Conservation (phyloP, 2,329 filamentous ascomycete genomes). For the Hypoxylon sp. region DNA sequence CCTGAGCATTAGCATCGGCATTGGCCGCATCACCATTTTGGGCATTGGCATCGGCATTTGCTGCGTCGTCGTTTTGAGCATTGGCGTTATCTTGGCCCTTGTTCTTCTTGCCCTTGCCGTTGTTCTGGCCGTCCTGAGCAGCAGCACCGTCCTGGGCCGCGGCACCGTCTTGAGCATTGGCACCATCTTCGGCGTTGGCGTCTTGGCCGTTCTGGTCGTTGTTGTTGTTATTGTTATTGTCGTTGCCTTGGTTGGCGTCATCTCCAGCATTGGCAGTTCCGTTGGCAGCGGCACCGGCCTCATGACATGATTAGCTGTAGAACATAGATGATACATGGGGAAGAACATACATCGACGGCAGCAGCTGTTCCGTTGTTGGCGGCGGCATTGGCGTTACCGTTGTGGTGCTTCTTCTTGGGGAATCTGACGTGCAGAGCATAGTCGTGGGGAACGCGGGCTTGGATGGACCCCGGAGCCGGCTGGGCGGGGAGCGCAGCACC, state of each 20-base stretch:
- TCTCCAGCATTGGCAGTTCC: constrained; percentile 29
- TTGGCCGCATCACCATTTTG: constrained; percentile 4
- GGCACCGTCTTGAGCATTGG: neutral
- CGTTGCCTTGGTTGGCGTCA: constrained; percentile 29
- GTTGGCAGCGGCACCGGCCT: constrained; percentile 39
- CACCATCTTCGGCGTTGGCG: neutral
- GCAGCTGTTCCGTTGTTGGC: constrained; percentile 30
- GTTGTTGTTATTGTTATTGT: constrained; percentile 1
- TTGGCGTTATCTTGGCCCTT: constrained; percentile 16
- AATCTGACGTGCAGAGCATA: constrained; percentile 43
- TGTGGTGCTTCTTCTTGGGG: constrained; percentile 37
- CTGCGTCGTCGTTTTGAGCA: constrained; percentile 7
- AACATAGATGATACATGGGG: neutral
- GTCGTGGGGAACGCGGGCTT: constrained; percentile 34
- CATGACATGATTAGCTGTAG: constrained; percentile 11
- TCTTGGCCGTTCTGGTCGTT: no score
- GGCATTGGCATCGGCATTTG: neutral
- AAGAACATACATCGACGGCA: constrained; percentile 15
- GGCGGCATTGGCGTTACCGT: neutral
- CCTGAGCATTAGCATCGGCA: constrained; percentile 5
- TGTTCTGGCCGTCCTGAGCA: neutral
- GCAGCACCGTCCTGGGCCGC: constrained; percentile 3
- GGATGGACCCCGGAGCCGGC: constrained; percentile 11
- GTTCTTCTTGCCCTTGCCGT: constrained; percentile 19
- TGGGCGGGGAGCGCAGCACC: constrained; percentile 53